Conservation (phyloP, 2,329 filamentous ascomycete genomes). For the Lachnellula suecica region DNA sequence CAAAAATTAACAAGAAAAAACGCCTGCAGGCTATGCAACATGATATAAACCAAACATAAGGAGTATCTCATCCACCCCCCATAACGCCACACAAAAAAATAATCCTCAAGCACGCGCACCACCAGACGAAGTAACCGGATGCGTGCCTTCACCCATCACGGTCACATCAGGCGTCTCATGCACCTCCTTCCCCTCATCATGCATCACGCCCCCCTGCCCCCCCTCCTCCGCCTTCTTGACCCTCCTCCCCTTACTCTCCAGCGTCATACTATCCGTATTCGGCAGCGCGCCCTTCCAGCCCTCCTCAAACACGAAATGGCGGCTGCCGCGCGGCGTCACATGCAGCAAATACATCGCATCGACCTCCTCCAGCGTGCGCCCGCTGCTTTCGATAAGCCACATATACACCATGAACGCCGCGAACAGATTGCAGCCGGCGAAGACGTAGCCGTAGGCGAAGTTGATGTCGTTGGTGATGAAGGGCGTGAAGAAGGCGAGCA, state of each 20-base stretch:
- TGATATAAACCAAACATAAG: too few species aligned
- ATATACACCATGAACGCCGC: conserved; percentile 70
- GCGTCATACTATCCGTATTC: conserved; percentile 29
- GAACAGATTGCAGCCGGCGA: conserved; percentile 68
- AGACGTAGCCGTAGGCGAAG: conserved; percentile 69
- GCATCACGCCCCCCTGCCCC: background rate
- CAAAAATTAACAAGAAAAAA: too few species aligned
- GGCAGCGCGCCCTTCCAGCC: conserved; percentile 10
- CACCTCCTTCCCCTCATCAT: background rate
- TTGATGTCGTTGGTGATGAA: conserved; percentile 73
- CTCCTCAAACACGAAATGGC: conserved; percentile 16
- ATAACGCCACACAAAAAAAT: too few species aligned
- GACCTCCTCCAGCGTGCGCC: conserved; percentile 24
- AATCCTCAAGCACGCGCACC: too few species aligned
- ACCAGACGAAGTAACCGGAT: background rate
- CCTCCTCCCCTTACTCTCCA: conserved; percentile 15
- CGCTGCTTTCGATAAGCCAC: conserved; percentile 68
- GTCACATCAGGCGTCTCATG: background rate
- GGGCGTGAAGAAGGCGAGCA: conserved; percentile 74
- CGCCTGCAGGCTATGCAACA: too few species aligned
- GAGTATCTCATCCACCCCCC: too few species aligned
- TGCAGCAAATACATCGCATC: conserved; percentile 28
- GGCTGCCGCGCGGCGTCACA: conserved; percentile 36
- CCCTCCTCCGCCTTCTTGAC: conserved; percentile 53
- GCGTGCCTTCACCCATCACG: background rate